Evolutionary conservation across 805 yeast species (phyloP), one percentile per base, ranked within the genome.

Genomic region (Priceomyces haplophilus): DNA sequence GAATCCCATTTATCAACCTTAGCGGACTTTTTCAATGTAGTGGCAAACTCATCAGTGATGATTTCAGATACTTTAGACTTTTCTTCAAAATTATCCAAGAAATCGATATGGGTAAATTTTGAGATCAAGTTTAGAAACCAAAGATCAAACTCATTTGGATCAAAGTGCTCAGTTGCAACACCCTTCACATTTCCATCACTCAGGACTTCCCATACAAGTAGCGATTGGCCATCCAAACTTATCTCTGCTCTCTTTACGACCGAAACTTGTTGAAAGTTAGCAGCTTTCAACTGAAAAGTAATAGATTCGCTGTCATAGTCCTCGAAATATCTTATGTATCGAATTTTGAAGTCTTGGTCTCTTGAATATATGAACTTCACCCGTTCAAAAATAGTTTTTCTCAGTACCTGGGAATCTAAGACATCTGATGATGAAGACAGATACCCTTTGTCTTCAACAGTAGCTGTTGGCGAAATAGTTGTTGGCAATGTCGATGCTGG

Each of bases 1-100:
- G 51, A 47, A 8, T 63, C 64, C 84, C 84, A 79, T 52, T 71
- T 59, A 52, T 80, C 84, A 40, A 62, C 52, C 3, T 50, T 50
- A 4, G 73, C 68, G 2, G 76, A 65, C 50, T 79, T 76, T 50
- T 75, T 77, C 58, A 80, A 58, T 16, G 64, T 60, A 0, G 53
- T 48, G n/a, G 66, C 79, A 52, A 79, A 79, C 38, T 61, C 66
- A 11, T 69, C 64, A 13, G 79, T 51, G 39, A 68, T 53, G 3
- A 48, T 18, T n/a, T 48, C 46, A 3, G 63, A 46, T 36, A 13
- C 42, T 43, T 36, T 30, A 2, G 33, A 18, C 7, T 16, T 18
- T 5, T 27, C 16, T 4, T 4, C 13, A 5, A 19, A 35, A 11
- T 34, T 13, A 24, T 35, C 38, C n/a, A 51, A 46, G 35, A 44